Evolutionary conservation across 345 rosid genomes (phyloP), one percentile per base, ranked within the genome.

Genomic region (Excoecaria cochinchinensis): DNA sequence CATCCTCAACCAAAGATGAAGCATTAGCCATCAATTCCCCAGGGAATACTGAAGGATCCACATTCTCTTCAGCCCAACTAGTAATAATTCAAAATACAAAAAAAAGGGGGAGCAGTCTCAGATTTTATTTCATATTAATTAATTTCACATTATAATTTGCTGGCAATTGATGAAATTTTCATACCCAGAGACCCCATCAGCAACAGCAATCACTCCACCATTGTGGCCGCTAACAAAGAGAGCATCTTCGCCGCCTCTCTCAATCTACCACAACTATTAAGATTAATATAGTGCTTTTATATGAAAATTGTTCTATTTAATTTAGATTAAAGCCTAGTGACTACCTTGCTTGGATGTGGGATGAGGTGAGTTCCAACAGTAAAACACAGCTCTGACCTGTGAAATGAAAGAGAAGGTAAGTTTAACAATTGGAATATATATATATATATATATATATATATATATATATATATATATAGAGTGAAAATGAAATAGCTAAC

Each of bases 101-200:
- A 31, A 31, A 60, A 67, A 36, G 70, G 15, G n/a, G 67, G 56
- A 56, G 13, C 19, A 12, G 4, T 22, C 40, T 44, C n/a, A 52
- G 46, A 9, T 46, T 21, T 21, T 56, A 56, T 53, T 13, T 8
- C 57, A 53, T 53, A 53, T 53, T 12, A 53, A 53, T 19, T 11
- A 53, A 53, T 53, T 53, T 53, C n/a, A 31, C 31, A 31, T 31
- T 31, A 31, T 31, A 31, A 31, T 31, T 31, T 31, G 31, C 2
- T 31, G 31, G 31, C 31, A 31, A 31, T 31, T 31, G 31, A 31
- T 31, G 31, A 31, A 31, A 31, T 31, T 31, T 31, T 53, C 67
- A 44, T 82, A 92, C 97, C 98, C 89, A 21, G 98, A 94, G 77
- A 94, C 97, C 73, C 97, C 97, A 70, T 91, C 98, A 69, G 98